A percentile compares a stretch with the other conserved stretches of the same genome.
phyloP scores from a whole-genome alignment of 2,329 filamentous ascomycete genomes.

The Arthrobotrys sphaeroides region DNA sequence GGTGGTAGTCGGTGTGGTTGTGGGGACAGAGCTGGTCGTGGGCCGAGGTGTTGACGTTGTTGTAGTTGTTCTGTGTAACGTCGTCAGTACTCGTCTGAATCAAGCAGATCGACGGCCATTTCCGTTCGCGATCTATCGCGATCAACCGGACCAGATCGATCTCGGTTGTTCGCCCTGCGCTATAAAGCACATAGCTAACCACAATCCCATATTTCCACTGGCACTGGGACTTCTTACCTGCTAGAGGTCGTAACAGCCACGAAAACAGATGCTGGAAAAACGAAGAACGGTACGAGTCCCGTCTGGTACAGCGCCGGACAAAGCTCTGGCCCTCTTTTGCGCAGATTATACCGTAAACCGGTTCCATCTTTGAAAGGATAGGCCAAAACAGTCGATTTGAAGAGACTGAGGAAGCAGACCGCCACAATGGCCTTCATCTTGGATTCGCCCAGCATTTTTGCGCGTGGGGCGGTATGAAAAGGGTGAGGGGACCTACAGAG shows the following conservation, averaged over 20 bases:
- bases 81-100: background rate
- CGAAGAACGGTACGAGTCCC: conserved; percentile 9
- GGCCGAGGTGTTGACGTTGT: conserved; percentile 1
- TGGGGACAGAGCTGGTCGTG: background rate
- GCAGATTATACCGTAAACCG: background rate
- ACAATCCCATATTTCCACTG: no score
- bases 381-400: background rate
- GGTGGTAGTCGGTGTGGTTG: background rate
- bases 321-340: conserved; percentile 9
- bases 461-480: background rate
- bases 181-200: no score
- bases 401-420: background rate
- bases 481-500: background rate
- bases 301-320: conserved; percentile 5
- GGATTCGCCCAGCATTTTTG: conserved; percentile 8
- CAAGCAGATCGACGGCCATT: background rate
- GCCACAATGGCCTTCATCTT: background rate
- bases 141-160: no score
- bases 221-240: background rate
- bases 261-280: conserved; percentile 20
- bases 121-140: no score
- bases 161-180: no score
- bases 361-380: conserved; percentile 15
- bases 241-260: background rate
- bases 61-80: background rate